Conservation (phyloP, 345 rosid genomes). For the Lumnitzera littorea region DNA sequence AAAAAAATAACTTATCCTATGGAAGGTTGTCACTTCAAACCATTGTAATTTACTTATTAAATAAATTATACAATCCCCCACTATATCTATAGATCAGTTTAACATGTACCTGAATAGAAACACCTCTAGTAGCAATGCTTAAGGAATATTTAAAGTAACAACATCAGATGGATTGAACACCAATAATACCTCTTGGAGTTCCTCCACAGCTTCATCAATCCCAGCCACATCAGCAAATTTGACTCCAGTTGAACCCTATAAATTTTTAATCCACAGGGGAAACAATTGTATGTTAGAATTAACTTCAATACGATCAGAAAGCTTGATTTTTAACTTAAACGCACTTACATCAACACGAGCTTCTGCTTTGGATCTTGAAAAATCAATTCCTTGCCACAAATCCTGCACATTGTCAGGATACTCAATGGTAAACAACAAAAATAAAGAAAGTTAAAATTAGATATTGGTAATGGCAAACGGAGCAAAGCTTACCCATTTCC, state of each 20-base stretch:
- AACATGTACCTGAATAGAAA: no score
- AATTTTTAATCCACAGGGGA: slow-evolving; percentile 11
- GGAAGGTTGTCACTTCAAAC: no score
- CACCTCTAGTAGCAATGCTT: not conserved
- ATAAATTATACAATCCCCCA: no score
- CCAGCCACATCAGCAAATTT: slow-evolving; percentile 91
- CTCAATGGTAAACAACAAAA: not conserved
- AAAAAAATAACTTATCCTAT: no score
- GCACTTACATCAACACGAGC: slow-evolving; percentile 93
- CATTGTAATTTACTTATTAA: no score
- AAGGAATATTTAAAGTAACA: slow-evolving; percentile 1
- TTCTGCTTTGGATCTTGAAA: slow-evolving; percentile 95
- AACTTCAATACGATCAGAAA: not conserved
- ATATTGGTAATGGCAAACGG: slow-evolving; percentile 7
- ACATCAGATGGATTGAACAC: slow-evolving; percentile 4
- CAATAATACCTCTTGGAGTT: slow-evolving; percentile 85
- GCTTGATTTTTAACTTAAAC: not conserved
- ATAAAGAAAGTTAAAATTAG: slow-evolving; percentile 1
- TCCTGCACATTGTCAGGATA: slow-evolving; percentile 44
- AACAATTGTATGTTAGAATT: slow-evolving; percentile 15
- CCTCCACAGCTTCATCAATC: slow-evolving; percentile 96
- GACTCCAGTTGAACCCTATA: slow-evolving; percentile 90
- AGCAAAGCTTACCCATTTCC: slow-evolving; percentile 72
- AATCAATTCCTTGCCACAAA: slow-evolving; percentile 93
- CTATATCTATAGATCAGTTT: no score